Evolutionary conservation across 306 rosid genomes (phyloP).

Genomic region (Macrotyloma uniflorum): DNA sequence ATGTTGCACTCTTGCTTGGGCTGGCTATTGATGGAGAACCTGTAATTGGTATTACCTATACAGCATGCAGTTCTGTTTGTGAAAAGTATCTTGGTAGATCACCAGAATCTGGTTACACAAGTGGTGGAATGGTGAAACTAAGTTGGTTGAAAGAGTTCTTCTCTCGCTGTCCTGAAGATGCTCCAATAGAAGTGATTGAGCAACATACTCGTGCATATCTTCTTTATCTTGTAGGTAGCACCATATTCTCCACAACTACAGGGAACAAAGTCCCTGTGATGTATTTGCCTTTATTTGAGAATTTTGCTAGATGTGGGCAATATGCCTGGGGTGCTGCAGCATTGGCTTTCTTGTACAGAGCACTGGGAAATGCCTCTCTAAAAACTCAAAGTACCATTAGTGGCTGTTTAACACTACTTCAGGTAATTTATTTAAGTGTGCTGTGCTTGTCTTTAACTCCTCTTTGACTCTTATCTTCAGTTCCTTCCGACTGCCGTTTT

Average conservation of each 20-base stretch:
- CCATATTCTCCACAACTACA: conserved; percentile 95
- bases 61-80: conserved; percentile 83
- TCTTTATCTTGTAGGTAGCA: conserved; percentile 97
- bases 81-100: conserved; percentile 79
- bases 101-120: conserved; percentile 90
- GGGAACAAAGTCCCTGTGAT: conserved; percentile 99
- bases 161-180: conserved; percentile 85
- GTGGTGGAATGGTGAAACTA: conserved; percentile 99
- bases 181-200: conserved; percentile 71
- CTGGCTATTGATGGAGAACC: conserved; percentile 95
- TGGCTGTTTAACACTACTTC: conserved; percentile 94
- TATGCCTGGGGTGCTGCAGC: conserved; percentile 99
- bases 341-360: conserved; percentile 86
- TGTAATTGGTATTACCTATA: conserved; percentile 88
- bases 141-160: conserved; percentile 98
- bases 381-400: conserved; percentile 98
- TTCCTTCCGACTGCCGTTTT: background rate
- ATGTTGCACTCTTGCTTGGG: conserved; percentile 89
- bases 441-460: background rate
- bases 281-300: conserved; percentile 96
- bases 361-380: conserved; percentile 94
- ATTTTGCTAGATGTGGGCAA: conserved; percentile 76
- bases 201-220: conserved; percentile 97
- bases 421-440: conserved; percentile 53
- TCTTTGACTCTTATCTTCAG: background rate